Conservation (phyloP, 768 basidiomycete species). For the Nidularia sp. region DNA sequence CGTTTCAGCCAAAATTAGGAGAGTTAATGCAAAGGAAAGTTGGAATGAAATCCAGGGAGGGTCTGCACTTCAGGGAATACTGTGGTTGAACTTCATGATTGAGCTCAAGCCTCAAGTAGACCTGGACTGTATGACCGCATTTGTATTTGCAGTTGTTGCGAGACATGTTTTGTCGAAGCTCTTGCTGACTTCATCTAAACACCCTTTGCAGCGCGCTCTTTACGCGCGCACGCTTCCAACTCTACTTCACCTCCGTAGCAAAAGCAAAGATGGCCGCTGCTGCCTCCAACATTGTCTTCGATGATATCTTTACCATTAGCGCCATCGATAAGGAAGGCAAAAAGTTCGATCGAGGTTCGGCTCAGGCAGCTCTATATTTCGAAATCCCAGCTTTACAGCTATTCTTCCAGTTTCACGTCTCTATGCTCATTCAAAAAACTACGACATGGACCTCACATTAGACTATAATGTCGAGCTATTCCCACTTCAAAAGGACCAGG, state of each 20-base stretch:
- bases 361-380: background rate
- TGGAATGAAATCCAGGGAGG: no score
- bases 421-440: conserved; percentile 84
- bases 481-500: conserved; percentile 62
- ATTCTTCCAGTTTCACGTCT: conserved; percentile 81
- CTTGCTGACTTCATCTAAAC: background rate
- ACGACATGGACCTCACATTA: conserved; percentile 87
- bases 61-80: no score
- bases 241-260: no score
- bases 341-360: conserved; percentile 94
- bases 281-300: conserved; percentile 80
- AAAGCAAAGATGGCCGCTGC: conserved; percentile 41
- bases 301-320: conserved; percentile 87
- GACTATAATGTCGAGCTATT: conserved; percentile 95
- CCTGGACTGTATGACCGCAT: no score
- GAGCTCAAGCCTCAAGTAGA: no score
- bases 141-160: background rate
- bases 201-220: no score
- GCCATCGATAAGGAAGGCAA: conserved; percentile 89
- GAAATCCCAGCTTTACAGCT: background rate
- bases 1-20: no score
- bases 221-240: no score
- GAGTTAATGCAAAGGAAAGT: no score
- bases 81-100: no score
- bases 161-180: background rate